Evolutionary conservation across 2,329 filamentous ascomycete genomes (phyloP).

Genomic region (Ceratocystis cubensis): DNA sequence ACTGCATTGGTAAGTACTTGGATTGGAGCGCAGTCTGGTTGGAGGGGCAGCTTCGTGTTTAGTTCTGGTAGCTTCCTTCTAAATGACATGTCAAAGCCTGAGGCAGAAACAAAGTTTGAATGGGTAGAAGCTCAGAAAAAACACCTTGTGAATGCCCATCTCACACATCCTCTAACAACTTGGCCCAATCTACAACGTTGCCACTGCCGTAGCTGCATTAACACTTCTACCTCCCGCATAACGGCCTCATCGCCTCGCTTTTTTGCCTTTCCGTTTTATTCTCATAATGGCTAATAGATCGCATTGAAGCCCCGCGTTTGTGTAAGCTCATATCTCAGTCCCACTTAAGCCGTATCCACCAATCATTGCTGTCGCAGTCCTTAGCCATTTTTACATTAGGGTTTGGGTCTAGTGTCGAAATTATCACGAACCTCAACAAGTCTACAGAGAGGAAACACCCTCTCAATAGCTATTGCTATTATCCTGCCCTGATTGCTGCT

Average conservation of each 20-base stretch:
- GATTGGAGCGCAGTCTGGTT: neutral
- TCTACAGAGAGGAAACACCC: neutral
- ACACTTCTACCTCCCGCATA: neutral
- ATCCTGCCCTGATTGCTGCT: no score
- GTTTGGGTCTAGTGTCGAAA: neutral
- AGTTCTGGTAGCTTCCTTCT: neutral
- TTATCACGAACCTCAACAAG: neutral
- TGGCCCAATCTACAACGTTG: neutral
- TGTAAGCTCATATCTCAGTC: neutral
- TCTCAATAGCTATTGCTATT: neutral
- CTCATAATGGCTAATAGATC: no score
- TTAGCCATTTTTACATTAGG: neutral
- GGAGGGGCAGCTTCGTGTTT: neutral
- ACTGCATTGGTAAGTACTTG: neutral
- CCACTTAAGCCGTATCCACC: neutral
- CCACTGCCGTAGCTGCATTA: neutral
- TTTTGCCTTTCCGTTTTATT: neutral
- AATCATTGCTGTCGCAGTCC: neutral
- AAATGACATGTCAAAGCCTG: neutral
- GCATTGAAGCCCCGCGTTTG: no score
- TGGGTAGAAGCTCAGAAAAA: neutral
- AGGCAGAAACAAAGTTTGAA: neutral
- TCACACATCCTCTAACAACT: neutral
- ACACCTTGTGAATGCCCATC: neutral
- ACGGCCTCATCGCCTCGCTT: neutral